Conservation (phyloP, 441 rosid genomes). For the Syzygium malaccense region DNA sequence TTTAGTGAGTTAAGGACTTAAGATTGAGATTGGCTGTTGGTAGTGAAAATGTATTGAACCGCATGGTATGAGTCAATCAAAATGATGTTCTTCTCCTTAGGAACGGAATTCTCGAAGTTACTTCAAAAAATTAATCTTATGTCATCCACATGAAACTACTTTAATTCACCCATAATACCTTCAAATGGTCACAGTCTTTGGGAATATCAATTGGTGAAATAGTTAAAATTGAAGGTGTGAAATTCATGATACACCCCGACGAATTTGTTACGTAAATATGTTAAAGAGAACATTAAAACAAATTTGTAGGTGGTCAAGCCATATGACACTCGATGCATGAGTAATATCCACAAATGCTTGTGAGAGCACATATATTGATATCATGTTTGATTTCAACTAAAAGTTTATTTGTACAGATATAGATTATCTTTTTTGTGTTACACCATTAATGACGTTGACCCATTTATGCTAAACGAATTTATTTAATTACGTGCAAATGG, state of each 20-base stretch:
- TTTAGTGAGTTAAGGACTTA: not conserved
- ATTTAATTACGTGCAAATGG: not conserved
- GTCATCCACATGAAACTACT: not conserved
- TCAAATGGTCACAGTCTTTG: not conserved
- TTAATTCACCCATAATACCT: not conserved
- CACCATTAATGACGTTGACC: not conserved
- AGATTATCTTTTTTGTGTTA: not conserved
- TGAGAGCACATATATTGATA: not conserved
- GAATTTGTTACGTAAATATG: not conserved
- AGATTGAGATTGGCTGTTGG: not conserved
- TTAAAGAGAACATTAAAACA: not conserved
- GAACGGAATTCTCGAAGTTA: not conserved
- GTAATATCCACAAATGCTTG: not conserved
- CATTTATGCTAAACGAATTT: not conserved
- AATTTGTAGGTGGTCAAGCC: not conserved
- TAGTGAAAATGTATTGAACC: not conserved
- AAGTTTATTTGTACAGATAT: not conserved
- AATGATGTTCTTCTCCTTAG: not conserved
- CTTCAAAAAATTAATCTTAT: not conserved
- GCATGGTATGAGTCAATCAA: not conserved
- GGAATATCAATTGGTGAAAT: not conserved
- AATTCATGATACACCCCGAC: not conserved
- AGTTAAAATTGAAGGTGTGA: not conserved
- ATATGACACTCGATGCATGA: not conserved
- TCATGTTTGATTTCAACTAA: not conserved